Evolutionary conservation across 2,329 filamentous ascomycete genomes (phyloP), one percentile per base, ranked within the genome.

Genomic region (Huntiella savannae): DNA sequence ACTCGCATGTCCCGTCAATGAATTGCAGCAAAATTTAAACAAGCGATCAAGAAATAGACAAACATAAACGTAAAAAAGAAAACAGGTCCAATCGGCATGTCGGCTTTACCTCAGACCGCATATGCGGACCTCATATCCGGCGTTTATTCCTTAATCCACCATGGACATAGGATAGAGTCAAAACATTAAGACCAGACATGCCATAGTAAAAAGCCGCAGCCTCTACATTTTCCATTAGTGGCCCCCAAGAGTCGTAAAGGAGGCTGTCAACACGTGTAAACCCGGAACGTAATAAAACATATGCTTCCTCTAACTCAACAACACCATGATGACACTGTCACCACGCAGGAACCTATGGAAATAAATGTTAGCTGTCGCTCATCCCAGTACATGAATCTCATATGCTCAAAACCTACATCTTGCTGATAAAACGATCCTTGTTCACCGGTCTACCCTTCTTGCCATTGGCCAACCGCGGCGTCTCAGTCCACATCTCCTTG

Each of bases 401-500:
- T 28, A 2, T 37, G 17, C 40, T 40, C 33, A 44, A 43, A 22
- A 73, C 77, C 54, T 61, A 87, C 87, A 95, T 88, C 69, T 95
- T 95, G 72, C 84, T 93, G 58, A 96, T 91, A 64, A 95, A 95
- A 37, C 91, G 73, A 64, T 98, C 91, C 75, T 96, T 95, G 69
- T 98, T 98, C 52, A 96, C 84, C 39, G 82, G 78, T 57, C 81
- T 71, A 47, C 87, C 87, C 66, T 86, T 87, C 69, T 88, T 91
- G 54, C 88, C 88, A 53, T 79, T 80, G 16, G 82, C 77, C 58
- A 83, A 71, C 51, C 77, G 70, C 42, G 88, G 86, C 47, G 82
- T 91, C 67, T 98, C 91, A 7, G 87, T 95, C 91, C 91, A 98
- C 88, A 98, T 96, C 68, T 98, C 91, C 71, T 66, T 65, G 39